phyloP scores from a whole-genome alignment of 305 asterid genomes.

The Fraxinus sp. region DNA sequence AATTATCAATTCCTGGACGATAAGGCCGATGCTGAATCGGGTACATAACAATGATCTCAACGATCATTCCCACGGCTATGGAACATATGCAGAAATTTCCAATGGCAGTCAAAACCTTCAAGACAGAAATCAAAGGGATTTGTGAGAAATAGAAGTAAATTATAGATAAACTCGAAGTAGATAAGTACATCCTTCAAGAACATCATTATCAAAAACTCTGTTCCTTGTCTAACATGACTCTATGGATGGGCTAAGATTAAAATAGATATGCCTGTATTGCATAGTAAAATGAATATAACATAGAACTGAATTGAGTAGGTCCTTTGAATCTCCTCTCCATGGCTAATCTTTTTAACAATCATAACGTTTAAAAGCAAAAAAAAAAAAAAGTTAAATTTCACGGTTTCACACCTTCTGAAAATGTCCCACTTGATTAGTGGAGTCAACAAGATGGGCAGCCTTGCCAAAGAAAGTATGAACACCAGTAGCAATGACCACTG shows the following conservation, averaged over 20 bases:
- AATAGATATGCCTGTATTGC: neutral
- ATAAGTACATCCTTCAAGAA: neutral
- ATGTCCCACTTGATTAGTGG: conserved; percentile 76
- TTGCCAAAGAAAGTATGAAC: conserved; percentile 84
- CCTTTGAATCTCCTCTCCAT: conserved; percentile 5
- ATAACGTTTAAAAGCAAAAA: neutral
- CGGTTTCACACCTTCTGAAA: conserved; percentile 61
- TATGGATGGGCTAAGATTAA: neutral
- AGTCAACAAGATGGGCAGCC: conserved; percentile 82
- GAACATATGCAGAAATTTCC: conserved; percentile 89
- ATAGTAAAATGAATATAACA: neutral
- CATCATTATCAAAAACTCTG: neutral
- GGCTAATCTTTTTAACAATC: neutral
- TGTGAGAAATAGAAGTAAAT: conserved; percentile 11
- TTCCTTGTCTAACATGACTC: neutral
- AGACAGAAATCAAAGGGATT: conserved; percentile 22
- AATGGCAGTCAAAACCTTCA: conserved; percentile 76
- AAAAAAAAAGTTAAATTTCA: neutral
- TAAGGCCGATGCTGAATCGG: conserved; percentile 73
- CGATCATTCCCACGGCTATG: conserved; percentile 73
- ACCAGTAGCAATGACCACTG: conserved; percentile 76
- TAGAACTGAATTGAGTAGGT: neutral
- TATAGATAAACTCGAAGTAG: conserved; percentile 6
- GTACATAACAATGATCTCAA: conserved; percentile 79
- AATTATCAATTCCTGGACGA: conserved; percentile 75